A percentile compares a stretch with the other conserved stretches of the same genome.
Evolutionary conservation across 1,284 basidiomycete species (phyloP).

Genomic region (Heliocybe sulcata): DNA sequence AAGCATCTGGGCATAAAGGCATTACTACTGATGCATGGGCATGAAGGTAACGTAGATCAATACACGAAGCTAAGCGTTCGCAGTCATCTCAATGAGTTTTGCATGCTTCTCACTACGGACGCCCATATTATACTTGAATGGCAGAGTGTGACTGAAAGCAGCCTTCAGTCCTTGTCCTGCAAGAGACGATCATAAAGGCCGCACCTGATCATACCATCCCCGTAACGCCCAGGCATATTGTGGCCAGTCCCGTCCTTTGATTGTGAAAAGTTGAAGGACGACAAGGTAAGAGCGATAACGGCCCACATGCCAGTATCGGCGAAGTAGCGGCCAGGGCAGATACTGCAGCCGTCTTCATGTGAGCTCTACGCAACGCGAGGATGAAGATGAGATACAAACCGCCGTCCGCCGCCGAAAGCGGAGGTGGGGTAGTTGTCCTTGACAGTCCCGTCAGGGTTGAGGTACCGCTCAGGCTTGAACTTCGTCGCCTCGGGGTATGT

Average conservation of each 20-base stretch:
- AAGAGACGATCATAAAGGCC: too few species aligned
- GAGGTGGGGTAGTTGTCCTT: not conserved
- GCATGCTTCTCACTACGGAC: not conserved
- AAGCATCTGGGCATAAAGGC: too few species aligned
- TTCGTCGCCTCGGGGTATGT: not conserved
- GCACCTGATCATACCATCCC: too few species aligned
- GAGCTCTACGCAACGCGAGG: not conserved
- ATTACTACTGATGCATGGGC: too few species aligned
- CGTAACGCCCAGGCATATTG: not conserved
- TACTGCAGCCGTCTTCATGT: not conserved
- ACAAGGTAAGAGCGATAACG: conserved; percentile 20
- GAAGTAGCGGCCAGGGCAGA: conserved; percentile 16
- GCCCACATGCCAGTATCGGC: conserved; percentile 25
- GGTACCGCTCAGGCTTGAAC: not conserved
- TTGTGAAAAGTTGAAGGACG: conserved; percentile 22
- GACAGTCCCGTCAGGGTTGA: not conserved
- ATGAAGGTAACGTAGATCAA: too few species aligned
- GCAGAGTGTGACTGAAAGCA: not conserved
- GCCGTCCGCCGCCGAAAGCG: not conserved
- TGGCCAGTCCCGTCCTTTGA: conserved; percentile 16
- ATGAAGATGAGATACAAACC: not conserved
- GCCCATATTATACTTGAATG: not conserved
- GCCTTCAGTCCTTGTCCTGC: too few species aligned
- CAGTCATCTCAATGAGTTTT: too few species aligned
- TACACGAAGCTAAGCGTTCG: too few species aligned